Evolutionary conservation across 139 green algal genomes (phyloP).

Genomic region (Micractinium conductrix): DNA sequence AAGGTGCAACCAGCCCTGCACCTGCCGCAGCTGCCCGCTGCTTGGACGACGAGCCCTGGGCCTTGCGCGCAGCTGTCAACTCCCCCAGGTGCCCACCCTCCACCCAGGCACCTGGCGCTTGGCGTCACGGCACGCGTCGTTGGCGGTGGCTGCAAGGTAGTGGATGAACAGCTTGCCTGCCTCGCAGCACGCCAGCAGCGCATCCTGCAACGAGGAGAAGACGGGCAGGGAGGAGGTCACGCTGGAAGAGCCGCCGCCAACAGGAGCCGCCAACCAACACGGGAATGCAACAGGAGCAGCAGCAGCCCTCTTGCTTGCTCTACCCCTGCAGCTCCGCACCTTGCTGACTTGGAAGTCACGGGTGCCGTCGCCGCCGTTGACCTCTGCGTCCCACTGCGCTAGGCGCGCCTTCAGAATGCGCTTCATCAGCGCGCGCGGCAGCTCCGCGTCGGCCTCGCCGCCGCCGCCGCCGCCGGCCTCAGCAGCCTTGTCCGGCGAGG

Average conservation of each 20-base stretch:
- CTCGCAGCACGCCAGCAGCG: conserved; percentile 79
- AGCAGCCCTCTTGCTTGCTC: conserved; percentile 8
- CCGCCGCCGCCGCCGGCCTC: background rate
- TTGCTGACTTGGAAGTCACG: conserved; percentile 63
- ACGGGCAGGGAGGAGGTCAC: no score
- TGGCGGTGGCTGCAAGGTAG: conserved; percentile 85
- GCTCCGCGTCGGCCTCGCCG: conserved; percentile 53
- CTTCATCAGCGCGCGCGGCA: conserved; percentile 82
- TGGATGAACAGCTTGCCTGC: conserved; percentile 90
- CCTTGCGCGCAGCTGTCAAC: no score
- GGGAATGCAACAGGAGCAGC: no score
- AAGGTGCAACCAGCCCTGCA: no score
- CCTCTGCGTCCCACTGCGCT: conserved; percentile 31
- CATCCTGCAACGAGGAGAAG: conserved; percentile 61
- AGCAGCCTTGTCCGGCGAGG: conserved; percentile 9
- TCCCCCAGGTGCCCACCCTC: no score
- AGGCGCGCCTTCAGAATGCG: conserved; percentile 84
- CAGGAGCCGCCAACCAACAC: background rate
- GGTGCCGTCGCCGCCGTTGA: conserved; percentile 49
- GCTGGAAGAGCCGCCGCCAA: background rate
- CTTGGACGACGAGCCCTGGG: no score
- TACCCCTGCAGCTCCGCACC: background rate
- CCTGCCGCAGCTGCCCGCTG: no score
- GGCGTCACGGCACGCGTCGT: conserved; percentile 83
- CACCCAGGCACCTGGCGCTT: no score